Conservation (phyloP, 345 rosid species). For the Aquilaria sinensis region DNA sequence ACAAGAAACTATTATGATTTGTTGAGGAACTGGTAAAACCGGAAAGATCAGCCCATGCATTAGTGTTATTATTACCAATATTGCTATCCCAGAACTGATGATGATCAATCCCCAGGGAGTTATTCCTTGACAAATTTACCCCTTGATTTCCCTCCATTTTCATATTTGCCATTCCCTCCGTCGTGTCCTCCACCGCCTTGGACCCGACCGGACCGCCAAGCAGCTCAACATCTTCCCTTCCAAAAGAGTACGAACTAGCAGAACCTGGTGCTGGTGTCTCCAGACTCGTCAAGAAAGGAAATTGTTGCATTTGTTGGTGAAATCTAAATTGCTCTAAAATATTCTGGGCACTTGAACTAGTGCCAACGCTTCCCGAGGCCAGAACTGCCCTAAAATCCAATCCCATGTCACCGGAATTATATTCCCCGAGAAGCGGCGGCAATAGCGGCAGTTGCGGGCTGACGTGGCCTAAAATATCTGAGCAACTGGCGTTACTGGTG, state of each 20-base stretch:
- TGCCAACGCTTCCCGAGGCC: background rate
- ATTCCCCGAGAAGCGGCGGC: conserved; percentile 28
- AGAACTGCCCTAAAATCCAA: conserved; percentile 30
- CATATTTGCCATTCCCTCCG: conserved; percentile 13
- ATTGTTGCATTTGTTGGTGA: conserved; percentile 33
- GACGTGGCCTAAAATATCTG: conserved; percentile 25
- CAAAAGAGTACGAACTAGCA: conserved; percentile 16
- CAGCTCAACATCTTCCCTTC: conserved; percentile 21
- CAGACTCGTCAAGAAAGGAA: conserved; percentile 31
- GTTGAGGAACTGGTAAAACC: conserved; percentile 39
- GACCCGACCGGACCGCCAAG: conserved; percentile 18
- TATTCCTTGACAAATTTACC: conserved; percentile 38
- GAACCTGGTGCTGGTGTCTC: conserved; percentile 20
- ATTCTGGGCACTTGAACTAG: too few species aligned
- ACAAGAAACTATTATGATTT: conserved; percentile 25
- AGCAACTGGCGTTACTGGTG: conserved; percentile 10
- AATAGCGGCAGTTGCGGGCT: conserved; percentile 21
- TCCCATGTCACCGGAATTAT: conserved; percentile 24
- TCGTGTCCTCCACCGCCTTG: conserved; percentile 24
- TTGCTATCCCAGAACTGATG: conserved; percentile 32
- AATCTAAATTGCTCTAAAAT: conserved; percentile 32
- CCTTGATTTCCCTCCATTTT: conserved; percentile 41
- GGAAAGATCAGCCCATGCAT: conserved; percentile 51
- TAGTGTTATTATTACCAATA: background rate
- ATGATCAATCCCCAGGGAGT: conserved; percentile 29